Percentiles rank a stretch among this genome's conserved stretches.
phyloP scores from a whole-genome alignment of 768 basidiomycete species.

The Kwoniella pini region DNA sequence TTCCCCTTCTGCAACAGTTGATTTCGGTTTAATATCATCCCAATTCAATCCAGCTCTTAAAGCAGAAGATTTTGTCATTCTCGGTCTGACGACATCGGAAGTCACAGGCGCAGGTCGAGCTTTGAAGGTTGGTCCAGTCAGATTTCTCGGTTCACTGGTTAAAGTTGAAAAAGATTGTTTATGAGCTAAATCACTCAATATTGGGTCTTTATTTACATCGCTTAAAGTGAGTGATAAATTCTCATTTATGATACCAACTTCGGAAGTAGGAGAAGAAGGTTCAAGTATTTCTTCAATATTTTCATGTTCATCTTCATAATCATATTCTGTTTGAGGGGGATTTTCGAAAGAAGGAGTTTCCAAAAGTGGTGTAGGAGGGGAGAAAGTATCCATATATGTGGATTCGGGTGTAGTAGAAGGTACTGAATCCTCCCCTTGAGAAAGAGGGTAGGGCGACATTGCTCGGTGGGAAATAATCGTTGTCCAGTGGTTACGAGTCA shows the following conservation, averaged over 20 bases:
- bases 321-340: not conserved
- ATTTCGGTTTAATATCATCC: conserved; percentile 21
- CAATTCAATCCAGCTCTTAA: conserved; percentile 35
- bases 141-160: not conserved
- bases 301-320: not conserved
- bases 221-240: conserved; percentile 11
- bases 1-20: not conserved
- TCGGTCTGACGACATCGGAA: conserved; percentile 19
- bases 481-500: not conserved
- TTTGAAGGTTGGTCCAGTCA: conserved; percentile 17
- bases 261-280: not conserved
- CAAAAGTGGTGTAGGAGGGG: conserved; percentile 5
- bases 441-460: conserved; percentile 17
- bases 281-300: conserved; percentile 15
- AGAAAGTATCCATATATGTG: not conserved
- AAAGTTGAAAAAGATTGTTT: conserved; percentile 5
- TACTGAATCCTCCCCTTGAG: not conserved
- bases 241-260: conserved; percentile 1
- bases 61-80: conserved; percentile 40
- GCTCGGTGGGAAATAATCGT: too few relatives aligned
- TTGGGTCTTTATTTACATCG: conserved; percentile 35
- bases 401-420: not conserved
- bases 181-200: conserved; percentile 32
- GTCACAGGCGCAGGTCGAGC: conserved; percentile 32
- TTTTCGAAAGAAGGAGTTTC: conserved; percentile 1